phyloP scores from a whole-genome alignment of 257 asterid genomes.

The Solanum okadae region DNA sequence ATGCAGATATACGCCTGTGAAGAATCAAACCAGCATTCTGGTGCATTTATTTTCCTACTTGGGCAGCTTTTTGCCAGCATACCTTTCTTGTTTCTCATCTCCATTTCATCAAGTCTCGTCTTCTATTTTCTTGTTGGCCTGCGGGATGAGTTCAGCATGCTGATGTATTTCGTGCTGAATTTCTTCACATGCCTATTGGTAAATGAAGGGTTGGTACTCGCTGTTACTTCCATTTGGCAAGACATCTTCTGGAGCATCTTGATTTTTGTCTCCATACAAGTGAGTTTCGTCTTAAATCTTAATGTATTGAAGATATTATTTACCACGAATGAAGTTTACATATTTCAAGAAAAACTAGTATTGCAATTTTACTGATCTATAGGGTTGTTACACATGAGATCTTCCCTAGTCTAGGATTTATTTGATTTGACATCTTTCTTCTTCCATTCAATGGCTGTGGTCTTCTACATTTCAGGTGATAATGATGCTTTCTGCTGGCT shows the following conservation, averaged over 20 bases:
- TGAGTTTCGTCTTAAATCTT: slow-evolving; percentile 26
- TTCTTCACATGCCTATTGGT: slow-evolving; percentile 82
- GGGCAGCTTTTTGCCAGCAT: slow-evolving; percentile 87
- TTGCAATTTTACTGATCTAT: neutral
- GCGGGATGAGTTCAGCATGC: slow-evolving; percentile 70
- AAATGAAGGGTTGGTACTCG: slow-evolving; percentile 78
- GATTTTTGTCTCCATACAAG: slow-evolving; percentile 56
- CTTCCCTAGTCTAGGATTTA: neutral
- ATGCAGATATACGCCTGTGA: slow-evolving; percentile 69
- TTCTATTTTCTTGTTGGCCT: slow-evolving; percentile 91
- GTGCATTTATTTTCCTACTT: slow-evolving; percentile 66
- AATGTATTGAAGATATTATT: neutral
- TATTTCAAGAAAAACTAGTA: neutral
- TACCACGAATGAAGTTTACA: neutral
- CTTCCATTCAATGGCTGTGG: neutral
- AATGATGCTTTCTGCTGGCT: slow-evolving; percentile 96
- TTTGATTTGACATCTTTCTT: neutral
- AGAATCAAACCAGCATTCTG: slow-evolving; percentile 84
- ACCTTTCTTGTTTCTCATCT: slow-evolving; percentile 88
- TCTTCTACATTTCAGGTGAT: slow-evolving; percentile 42
- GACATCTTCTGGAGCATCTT: slow-evolving; percentile 70
- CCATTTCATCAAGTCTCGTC: slow-evolving; percentile 78
- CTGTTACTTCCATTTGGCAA: slow-evolving; percentile 56
- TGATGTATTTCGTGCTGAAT: slow-evolving; percentile 76
- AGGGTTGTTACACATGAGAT: neutral